Evolutionary conservation across 306 rosid genomes (phyloP), one percentile per base, ranked within the genome.

Genomic region (Malus sieversii): DNA sequence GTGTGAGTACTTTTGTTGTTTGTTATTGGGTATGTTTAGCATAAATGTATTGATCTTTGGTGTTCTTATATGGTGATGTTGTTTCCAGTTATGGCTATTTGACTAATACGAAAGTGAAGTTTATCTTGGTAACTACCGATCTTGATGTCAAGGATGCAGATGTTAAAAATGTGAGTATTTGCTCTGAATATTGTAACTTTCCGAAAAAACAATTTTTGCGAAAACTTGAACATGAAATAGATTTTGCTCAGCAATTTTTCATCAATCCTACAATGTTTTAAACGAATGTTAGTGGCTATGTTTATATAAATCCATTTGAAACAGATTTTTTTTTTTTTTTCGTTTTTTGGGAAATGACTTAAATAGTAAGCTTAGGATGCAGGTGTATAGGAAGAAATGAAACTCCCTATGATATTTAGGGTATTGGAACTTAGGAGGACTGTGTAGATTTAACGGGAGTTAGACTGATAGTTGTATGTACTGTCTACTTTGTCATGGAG

Each of bases 91-190:
- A 88, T 63, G 99, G 99, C 45, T 95, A 95, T 82, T 82, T 95
- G 85, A 95, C 97, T 51, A 95, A 95, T 80, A 95, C 99, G 18
- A 92, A 92, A 84, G 99, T 95, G 82, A 95, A 95, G 86, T 90
- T 95, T 77, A 92, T 92, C 70, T 83, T 95, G 91, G 99, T 95
- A 42, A 90, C 99, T 57, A 87, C 93, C 16, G 97, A 91, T 91
- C 86, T 91, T 27, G 97, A 93, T 91, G 92, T 89, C 74, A 88
- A 82, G 78, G 97, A 91, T 73, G 96, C 92, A 9, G 98, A 93
- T 86, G 96, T 90, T 53, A 87, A 96, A 78, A 84, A 83, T 89
- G 97, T 93, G 88, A 95, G 99, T 45, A 1, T 88, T 55, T 55
- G 51, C 44, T n/a, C 38, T 78, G 29, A 2, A 11, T 33, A 16